Conservation (phyloP, 2,329 filamentous ascomycete species). For the Neonectria coccinea region DNA sequence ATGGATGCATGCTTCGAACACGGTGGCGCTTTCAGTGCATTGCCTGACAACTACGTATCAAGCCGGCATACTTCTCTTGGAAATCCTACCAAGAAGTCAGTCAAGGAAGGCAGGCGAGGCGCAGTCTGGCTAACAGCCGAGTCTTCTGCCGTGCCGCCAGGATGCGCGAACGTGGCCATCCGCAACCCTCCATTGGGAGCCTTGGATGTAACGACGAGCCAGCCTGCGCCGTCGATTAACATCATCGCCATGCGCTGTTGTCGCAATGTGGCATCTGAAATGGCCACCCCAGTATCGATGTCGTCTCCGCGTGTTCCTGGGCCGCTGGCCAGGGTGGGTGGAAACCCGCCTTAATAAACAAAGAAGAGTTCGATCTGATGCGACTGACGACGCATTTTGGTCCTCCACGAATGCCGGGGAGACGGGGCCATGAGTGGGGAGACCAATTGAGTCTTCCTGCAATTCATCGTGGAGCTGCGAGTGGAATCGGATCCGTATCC, state of each 20-base stretch:
- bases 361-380: conserved; percentile 21
- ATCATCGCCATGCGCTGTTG: not conserved
- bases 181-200: conserved; percentile 3
- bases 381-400: conserved; percentile 10
- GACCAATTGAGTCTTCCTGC: conserved; percentile 8
- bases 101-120: conserved; percentile 7
- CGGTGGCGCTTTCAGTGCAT: conserved; percentile 17
- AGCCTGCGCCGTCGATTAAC: conserved; percentile 10
- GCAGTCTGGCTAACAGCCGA: conserved; percentile 27
- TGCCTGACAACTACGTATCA: not conserved
- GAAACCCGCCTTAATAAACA: conserved; percentile 11
- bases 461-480: not conserved
- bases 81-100: not conserved
- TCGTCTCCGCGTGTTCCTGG: conserved; percentile 30
- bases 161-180: conserved; percentile 17
- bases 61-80: conserved; percentile 20
- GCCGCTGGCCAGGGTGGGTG: conserved; percentile 9
- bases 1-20: conserved; percentile 3
- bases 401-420: conserved; percentile 17
- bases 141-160: conserved; percentile 22
- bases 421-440: conserved; percentile 2
- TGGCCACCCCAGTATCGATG: conserved; percentile 19
- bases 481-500: not conserved
- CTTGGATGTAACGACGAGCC: conserved; percentile 20
- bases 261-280: conserved; percentile 21